phyloP scores from a whole-genome alignment of 2,329 filamentous ascomycete species.

The Claviceps sp. region DNA sequence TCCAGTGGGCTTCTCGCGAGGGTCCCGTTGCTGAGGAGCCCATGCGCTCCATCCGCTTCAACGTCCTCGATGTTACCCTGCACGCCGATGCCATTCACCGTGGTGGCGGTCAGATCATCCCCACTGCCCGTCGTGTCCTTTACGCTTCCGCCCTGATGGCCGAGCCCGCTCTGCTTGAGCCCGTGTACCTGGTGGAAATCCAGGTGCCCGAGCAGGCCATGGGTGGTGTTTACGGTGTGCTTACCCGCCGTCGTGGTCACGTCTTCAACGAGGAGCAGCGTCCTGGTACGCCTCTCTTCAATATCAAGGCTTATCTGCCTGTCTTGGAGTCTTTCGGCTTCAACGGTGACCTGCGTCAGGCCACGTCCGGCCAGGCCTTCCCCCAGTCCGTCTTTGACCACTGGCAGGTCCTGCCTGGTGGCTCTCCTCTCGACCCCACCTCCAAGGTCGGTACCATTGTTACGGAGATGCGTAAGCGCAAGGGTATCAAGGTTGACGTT shows the following conservation, averaged over 20 bases:
- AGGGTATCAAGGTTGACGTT: slow-evolving; percentile 96
- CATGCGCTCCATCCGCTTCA: slow-evolving; percentile 94
- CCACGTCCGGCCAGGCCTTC: slow-evolving; percentile 96
- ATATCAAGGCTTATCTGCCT: slow-evolving; percentile 93
- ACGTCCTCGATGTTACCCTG: slow-evolving; percentile 98
- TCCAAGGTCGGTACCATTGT: slow-evolving; percentile 77
- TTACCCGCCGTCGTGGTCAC: slow-evolving; percentile 95
- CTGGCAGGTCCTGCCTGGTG: slow-evolving; percentile 93
- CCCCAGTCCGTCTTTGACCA: slow-evolving; percentile 98
- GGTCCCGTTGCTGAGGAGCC: slow-evolving; percentile 97
- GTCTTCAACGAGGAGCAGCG: slow-evolving; percentile 98
- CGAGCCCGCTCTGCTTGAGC: slow-evolving; percentile 84
- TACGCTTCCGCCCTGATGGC: slow-evolving; percentile 88
- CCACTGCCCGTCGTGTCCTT: slow-evolving; percentile 92
- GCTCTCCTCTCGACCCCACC: slow-evolving; percentile 72
- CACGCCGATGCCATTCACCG: slow-evolving; percentile 99
- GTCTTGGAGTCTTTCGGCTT: slow-evolving; percentile 98
- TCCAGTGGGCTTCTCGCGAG: slow-evolving; percentile 98
- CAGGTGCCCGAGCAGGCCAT: slow-evolving; percentile 97
- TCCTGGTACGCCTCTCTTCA: slow-evolving; percentile 97
- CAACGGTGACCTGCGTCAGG: slow-evolving; percentile 89
- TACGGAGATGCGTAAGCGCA: slow-evolving; percentile 88
- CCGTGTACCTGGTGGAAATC: slow-evolving; percentile 98
- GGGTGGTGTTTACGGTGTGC: slow-evolving; percentile 99
- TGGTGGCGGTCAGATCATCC: slow-evolving; percentile 98